Evolutionary conservation across 108 stramenopile genomes (phyloP).

Genomic region (Fragilariopsis cylindrus): DNA sequence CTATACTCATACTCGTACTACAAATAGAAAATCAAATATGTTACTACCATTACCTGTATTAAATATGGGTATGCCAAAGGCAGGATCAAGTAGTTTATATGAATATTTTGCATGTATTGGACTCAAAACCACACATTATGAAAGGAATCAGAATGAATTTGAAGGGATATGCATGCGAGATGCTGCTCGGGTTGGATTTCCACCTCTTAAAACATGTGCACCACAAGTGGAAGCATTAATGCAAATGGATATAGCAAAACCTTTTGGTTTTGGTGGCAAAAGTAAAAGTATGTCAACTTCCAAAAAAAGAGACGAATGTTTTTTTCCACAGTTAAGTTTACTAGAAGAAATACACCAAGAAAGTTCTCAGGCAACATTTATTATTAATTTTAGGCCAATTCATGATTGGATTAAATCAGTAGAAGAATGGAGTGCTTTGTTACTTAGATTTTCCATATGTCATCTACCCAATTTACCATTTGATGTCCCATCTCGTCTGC

Average conservation of each 20-base stretch:
- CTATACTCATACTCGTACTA: background rate
- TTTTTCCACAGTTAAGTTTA: conserved; percentile 20
- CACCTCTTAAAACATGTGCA: background rate
- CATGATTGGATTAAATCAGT: conserved; percentile 15
- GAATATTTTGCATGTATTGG: conserved; percentile 7
- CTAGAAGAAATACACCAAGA: conserved; percentile 24
- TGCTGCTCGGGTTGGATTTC: background rate
- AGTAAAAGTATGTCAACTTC: background rate
- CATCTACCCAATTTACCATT: conserved; percentile 9
- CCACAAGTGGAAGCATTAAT: background rate
- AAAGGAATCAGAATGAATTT: background rate
- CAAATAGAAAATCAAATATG: background rate
- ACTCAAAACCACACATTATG: background rate
- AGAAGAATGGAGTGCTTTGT: background rate
- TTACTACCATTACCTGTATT: conserved; percentile 6
- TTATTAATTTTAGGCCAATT: conserved; percentile 16
- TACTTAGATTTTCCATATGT: background rate
- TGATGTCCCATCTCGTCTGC: background rate
- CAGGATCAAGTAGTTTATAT: background rate
- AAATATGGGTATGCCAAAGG: conserved; percentile 25
- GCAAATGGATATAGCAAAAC: conserved; percentile 10
- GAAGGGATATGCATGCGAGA: conserved; percentile 12
- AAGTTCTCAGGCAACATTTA: conserved; percentile 17
- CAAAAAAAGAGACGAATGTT: conserved; percentile 4
- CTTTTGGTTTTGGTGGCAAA: background rate